Conservation (phyloP, 805 yeast species). For the Metschnikowia proteae region DNA sequence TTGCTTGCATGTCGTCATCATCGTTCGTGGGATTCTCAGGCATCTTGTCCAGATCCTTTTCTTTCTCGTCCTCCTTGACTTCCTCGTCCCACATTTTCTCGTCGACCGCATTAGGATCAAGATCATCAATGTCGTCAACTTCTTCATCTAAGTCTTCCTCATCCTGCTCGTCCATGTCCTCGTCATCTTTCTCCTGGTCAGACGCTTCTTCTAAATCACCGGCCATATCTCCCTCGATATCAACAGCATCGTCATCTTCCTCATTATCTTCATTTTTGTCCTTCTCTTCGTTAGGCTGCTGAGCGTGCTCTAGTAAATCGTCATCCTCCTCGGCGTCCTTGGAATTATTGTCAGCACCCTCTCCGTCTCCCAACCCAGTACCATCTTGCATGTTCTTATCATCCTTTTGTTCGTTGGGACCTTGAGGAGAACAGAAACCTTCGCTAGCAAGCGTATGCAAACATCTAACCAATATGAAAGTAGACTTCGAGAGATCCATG, state of each 20-base stretch:
- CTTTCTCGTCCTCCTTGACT: conserved; percentile 69
- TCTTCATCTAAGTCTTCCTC: conserved; percentile 82
- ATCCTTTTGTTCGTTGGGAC: conserved; percentile 60
- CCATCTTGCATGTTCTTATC: conserved; percentile 72
- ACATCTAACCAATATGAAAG: conserved; percentile 53
- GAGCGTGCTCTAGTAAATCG: conserved; percentile 76
- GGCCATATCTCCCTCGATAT: conserved; percentile 95
- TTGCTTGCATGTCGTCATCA: conserved; percentile 47
- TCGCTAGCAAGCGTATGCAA: conserved; percentile 62
- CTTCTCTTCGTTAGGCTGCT: conserved; percentile 69
- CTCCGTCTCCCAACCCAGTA: conserved; percentile 90
- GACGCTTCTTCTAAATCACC: conserved; percentile 83
- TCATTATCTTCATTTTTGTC: conserved; percentile 58
- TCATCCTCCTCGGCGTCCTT: conserved; percentile 90
- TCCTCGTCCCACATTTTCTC: conserved; percentile 99
- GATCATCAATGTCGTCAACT: conserved; percentile 80
- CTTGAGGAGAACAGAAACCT: conserved; percentile 93
- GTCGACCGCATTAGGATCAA: conserved; percentile 92
- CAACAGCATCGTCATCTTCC: conserved; percentile 83
- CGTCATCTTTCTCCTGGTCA: conserved; percentile 56
- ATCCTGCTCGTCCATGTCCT: conserved; percentile 32
- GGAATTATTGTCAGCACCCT: conserved; percentile 75
- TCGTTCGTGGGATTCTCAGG: conserved; percentile 53
- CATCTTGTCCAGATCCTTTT: conserved; percentile 73
- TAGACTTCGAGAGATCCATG: conserved; percentile 53